These are phyloP conservation scores for Penicillium hordei DNA, from an alignment of 2,329 filamentous ascomycete genomes.

Conservation along the genomic window DNA sequence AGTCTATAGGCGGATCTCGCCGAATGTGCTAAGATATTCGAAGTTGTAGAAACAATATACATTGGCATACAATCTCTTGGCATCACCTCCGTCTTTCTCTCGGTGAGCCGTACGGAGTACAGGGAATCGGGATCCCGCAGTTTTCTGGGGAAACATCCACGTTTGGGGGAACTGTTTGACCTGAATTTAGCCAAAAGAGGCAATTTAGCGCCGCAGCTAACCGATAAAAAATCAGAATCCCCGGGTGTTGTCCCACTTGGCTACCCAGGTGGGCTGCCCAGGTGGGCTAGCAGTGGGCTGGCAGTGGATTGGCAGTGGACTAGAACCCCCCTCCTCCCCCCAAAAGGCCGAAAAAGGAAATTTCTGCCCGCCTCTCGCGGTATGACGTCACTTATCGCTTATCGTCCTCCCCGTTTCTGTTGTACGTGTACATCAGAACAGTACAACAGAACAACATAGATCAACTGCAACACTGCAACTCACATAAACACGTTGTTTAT, in stretches of 20 bases:
- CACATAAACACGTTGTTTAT: neutral
- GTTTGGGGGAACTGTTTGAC: neutral
- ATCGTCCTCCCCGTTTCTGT: no score
- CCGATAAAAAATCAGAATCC: neutral
- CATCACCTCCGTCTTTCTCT: slow-evolving; percentile 8
- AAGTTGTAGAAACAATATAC: neutral
- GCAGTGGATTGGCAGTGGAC: neutral
- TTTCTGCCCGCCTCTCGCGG: neutral
- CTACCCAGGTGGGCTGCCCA: neutral
- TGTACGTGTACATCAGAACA: no score
- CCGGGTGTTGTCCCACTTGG: neutral
- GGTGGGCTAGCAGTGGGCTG: neutral
- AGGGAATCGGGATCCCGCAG: slow-evolving; percentile 25
- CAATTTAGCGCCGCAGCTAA: neutral
- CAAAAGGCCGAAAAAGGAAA: neutral
- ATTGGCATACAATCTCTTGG: slow-evolving; percentile 4
- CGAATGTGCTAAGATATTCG: neutral
- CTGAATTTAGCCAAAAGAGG: neutral
- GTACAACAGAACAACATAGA: neutral
- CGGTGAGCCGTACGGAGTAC: slow-evolving; percentile 23
- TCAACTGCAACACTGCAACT: neutral
- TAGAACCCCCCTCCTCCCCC: no score
- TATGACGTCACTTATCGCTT: slow-evolving; percentile 2
- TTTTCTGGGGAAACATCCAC: slow-evolving; percentile 10
- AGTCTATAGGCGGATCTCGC: neutral